phyloP scores from a whole-genome alignment of 2,329 filamentous ascomycete genomes.

The Epichloe coenophiala region DNA sequence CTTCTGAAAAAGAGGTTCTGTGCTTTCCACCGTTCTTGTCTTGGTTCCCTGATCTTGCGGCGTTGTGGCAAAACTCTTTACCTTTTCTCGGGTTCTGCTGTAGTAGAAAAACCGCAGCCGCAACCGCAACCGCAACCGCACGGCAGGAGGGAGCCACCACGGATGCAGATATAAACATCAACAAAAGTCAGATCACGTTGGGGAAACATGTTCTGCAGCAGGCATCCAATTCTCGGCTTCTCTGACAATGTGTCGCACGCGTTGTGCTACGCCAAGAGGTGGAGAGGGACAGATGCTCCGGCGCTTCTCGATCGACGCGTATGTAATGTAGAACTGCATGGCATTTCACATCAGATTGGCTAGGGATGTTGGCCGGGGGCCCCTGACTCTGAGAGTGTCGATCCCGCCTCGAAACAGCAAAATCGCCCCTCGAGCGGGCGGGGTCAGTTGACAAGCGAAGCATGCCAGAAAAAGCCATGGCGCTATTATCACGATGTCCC shows the following conservation, averaged over 20 bases:
- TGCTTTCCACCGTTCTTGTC: not conserved
- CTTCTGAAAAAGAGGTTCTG: not conserved
- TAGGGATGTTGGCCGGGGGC: not conserved
- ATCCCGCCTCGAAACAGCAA: not conserved
- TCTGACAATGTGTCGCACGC: not conserved
- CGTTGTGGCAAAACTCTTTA: too few species aligned
- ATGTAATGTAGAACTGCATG: too few species aligned
- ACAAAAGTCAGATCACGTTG: too few species aligned
- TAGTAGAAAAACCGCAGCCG: too few species aligned
- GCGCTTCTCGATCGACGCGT: too few species aligned
- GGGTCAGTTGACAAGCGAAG: not conserved
- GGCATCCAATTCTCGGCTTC: slow-evolving; percentile 1
- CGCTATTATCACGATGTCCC: not conserved
- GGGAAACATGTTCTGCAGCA: not conserved
- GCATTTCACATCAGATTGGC: not conserved
- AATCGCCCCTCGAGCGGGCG: not conserved
- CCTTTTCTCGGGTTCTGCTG: too few species aligned
- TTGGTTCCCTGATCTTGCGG: too few species aligned
- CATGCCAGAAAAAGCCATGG: not conserved
- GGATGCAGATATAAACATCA: too few species aligned
- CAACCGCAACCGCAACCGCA: too few species aligned
- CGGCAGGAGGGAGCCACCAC: too few species aligned
- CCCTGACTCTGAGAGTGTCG: not conserved
- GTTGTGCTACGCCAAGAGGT: not conserved
- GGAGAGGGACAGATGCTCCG: too few species aligned